Conservation (phyloP, 2,329 filamentous ascomycete species). For the Chaetomium strumarium region DNA sequence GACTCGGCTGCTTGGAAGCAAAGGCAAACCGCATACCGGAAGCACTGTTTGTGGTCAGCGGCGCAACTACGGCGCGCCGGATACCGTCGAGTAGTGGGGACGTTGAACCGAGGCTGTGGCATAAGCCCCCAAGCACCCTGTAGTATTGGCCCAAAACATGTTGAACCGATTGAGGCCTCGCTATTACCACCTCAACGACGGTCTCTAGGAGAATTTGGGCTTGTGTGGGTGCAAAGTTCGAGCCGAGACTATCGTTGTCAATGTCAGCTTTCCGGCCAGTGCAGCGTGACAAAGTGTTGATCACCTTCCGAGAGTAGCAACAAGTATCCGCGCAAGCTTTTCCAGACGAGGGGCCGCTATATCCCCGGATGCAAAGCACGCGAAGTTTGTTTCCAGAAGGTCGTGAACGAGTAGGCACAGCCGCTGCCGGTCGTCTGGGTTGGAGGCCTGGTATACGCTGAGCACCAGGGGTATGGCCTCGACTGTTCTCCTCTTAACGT, state of each 20-base stretch:
- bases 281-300: background rate
- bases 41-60: constrained; percentile 23
- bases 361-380: constrained; percentile 30
- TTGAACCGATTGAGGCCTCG: constrained; percentile 27
- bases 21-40: constrained; percentile 12
- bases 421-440: constrained; percentile 43
- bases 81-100: constrained; percentile 24
- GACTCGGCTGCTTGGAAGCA: background rate
- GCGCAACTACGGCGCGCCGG: constrained; percentile 27
- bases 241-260: constrained; percentile 4
- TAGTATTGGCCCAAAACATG: constrained; percentile 35
- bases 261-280: background rate
- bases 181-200: constrained; percentile 30
- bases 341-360: constrained; percentile 30
- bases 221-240: constrained; percentile 18
- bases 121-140: constrained; percentile 34
- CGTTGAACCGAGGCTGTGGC: constrained; percentile 23
- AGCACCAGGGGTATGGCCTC: constrained; percentile 44
- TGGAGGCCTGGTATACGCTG: constrained; percentile 41
- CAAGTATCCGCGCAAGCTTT: constrained; percentile 33
- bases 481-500: constrained; percentile 33
- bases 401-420: constrained; percentile 43
- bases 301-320: constrained; percentile 32
- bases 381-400: constrained; percentile 33
- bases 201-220: constrained; percentile 33